Percentiles rank a stretch among this genome's conserved stretches.
These are phyloP conservation scores for Calonectria honghensis DNA, from an alignment of 2,329 filamentous ascomycete genomes.

Conservation along the genomic window DNA sequence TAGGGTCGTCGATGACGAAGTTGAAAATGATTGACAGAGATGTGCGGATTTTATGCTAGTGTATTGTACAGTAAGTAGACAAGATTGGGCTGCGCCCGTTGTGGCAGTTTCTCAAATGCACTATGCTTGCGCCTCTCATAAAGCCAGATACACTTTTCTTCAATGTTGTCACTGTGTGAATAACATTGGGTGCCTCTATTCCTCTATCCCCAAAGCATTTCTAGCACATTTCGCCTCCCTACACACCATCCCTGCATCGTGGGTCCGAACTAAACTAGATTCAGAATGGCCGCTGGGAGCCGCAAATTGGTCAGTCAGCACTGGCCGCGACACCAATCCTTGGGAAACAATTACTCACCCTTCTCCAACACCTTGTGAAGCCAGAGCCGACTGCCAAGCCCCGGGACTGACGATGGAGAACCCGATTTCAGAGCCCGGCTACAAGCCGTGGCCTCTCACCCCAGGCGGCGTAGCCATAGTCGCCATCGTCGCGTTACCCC, in stretches of 20 bases:
- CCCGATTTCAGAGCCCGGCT: neutral
- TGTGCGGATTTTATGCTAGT: neutral
- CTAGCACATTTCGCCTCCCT: neutral
- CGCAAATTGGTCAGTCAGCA: conserved; percentile 3
- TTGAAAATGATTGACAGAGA: neutral
- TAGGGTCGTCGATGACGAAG: neutral
- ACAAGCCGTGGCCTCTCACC: conserved; percentile 4
- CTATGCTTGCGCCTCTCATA: neutral
- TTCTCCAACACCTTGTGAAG: neutral
- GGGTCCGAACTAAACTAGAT: neutral
- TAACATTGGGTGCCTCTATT: neutral
- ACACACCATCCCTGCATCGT: neutral
- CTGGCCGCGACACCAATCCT: neutral
- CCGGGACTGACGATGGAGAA: neutral
- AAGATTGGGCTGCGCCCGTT: neutral
- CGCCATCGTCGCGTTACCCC: neutral
- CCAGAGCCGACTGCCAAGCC: neutral
- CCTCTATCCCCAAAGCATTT: neutral
- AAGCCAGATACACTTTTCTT: neutral
- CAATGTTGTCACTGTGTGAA: neutral
- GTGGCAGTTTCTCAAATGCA: neutral
- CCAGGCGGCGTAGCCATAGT: neutral
- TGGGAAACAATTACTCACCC: neutral
- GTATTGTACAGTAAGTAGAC: neutral
- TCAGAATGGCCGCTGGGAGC: neutral